Base-by-base conservation (phyloP, 2,329 filamentous ascomycete species). In the Microsporum canis region DNA sequence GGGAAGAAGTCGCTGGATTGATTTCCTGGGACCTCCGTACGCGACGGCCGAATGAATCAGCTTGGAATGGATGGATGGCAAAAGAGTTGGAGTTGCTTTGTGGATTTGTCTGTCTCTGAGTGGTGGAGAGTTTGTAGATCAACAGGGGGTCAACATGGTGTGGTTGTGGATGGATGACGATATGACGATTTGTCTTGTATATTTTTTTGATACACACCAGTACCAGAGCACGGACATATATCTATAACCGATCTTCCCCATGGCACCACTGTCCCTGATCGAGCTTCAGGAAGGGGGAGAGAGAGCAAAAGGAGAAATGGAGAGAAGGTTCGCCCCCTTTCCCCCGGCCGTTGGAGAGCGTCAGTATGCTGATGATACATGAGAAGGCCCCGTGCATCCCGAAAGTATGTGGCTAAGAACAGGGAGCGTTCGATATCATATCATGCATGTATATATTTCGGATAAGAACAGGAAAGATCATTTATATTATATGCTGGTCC, bases 81-180 rank as follows among this genome's bases (percentile, higher is more conserved):
- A 49, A 8, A n/a, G 5, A 33, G 49, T n/a, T 53, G 49, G 12
- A 53, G 49, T 34, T 53, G 31, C 49, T n/a, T 43, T 12, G 49
- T 53, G 49, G 49, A 34, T 33, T 53, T 27, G 12, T 8, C 27
- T 53, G 49, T 34, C 49, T 31, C 49, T 10, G 31, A 33, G 49
- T 53, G 31, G 49, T 53, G 49, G 49, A 53, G 49, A 53, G 49
- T 12, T 34, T 53, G 49, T 53, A 53, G 49, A 53, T 53, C 49
- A 53, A 7, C 49, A 53, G 49, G 49, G 49, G 49, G 43, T 47
- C 49, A 53, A 34, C 12, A 33, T n/a, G 49, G 31, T 34, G 39
- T 43, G 39, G 34, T 36, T 6, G 34, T 36, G 47, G 47, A 53
- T 47, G 43, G 43, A 53, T 17, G 27, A 53, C 29, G 49, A 23